A percentile compares a stretch with the other conserved stretches of the same genome.
Evolutionary conservation across 2,329 filamentous ascomycete species (phyloP).

Genomic region (Hypoxylon sp.): DNA sequence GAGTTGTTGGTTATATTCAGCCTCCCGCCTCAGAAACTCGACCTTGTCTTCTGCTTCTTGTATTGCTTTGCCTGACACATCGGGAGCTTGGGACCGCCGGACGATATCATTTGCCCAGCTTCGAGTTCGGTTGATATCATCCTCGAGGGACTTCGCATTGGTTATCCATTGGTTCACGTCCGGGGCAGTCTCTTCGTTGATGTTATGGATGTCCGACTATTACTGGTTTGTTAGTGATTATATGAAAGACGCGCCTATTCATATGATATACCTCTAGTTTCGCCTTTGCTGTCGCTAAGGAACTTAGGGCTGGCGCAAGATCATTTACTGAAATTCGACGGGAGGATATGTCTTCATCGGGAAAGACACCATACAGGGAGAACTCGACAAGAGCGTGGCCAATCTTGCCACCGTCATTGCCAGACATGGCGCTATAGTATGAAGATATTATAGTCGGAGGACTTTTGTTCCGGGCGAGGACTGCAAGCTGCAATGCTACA

Average conservation of each 20-base stretch:
- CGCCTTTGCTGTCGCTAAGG: slow-evolving; percentile 58
- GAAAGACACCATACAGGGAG: slow-evolving; percentile 62
- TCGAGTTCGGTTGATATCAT: slow-evolving; percentile 85
- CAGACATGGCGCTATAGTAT: slow-evolving; percentile 46
- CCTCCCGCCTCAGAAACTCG: slow-evolving; percentile 68
- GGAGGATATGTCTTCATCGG: slow-evolving; percentile 61
- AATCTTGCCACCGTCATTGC: slow-evolving; percentile 51
- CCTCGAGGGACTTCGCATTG: slow-evolving; percentile 85
- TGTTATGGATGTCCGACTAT: slow-evolving; percentile 77
- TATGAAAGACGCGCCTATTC: not conserved
- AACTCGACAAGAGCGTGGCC: slow-evolving; percentile 74
- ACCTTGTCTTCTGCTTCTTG: slow-evolving; percentile 66
- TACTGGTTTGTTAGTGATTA: slow-evolving; percentile 21
- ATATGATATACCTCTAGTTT: slow-evolving; percentile 58
- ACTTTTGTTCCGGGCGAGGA: not conserved
- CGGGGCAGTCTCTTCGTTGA: slow-evolving; percentile 81
- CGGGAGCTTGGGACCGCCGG: slow-evolving; percentile 76
- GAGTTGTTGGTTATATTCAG: slow-evolving; percentile 70
- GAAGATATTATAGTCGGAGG: not conserved
- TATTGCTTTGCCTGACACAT: slow-evolving; percentile 65
- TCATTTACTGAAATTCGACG: slow-evolving; percentile 52
- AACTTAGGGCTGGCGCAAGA: slow-evolving; percentile 58
- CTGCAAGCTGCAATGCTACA: slow-evolving; percentile 1
- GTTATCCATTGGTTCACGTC: slow-evolving; percentile 89
- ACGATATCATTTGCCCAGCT: slow-evolving; percentile 85